Conservation (phyloP, 1,284 basidiomycete genomes). For the Marasmius tenuissimus region DNA sequence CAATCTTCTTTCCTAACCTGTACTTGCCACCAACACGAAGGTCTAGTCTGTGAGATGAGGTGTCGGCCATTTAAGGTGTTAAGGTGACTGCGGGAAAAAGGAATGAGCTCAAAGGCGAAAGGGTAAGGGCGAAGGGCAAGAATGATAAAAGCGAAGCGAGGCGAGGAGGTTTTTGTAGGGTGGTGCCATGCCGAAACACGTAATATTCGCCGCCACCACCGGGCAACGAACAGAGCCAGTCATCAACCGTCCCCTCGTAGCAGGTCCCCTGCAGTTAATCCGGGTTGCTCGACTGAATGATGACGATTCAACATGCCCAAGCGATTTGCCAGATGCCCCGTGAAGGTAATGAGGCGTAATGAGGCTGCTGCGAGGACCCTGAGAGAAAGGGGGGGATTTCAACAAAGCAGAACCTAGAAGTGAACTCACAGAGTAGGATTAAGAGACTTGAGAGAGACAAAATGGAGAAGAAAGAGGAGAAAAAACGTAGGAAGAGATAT, state of each 20-base stretch:
- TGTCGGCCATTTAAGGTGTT: slow-evolving; percentile 52
- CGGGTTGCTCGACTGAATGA: not conserved
- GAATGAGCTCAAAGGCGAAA: not conserved
- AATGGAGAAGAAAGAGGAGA: not conserved
- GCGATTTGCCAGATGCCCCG: not conserved
- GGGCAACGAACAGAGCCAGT: not conserved
- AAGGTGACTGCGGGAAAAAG: slow-evolving; percentile 3
- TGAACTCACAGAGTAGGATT: slow-evolving; percentile 1
- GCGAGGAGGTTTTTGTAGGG: not conserved
- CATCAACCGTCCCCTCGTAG: not conserved
- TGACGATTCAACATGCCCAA: not conserved
- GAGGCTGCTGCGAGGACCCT: not conserved
- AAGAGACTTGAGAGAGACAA: not conserved
- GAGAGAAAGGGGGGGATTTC: not conserved
- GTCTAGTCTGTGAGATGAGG: slow-evolving; percentile 77
- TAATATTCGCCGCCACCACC: not conserved
- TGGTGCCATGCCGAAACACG: not conserved
- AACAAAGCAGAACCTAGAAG: not conserved
- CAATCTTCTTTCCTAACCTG: slow-evolving; percentile 99
- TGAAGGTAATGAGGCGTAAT: not conserved
- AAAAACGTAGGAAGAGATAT: not conserved
- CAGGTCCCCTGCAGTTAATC: not conserved
- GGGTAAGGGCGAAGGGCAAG: not conserved
- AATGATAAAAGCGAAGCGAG: not conserved
- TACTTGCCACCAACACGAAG: slow-evolving; percentile 98